These are phyloP conservation scores for Metschnikowia continentalis DNA, from an alignment of 805 yeast species.

Conservation along the genomic window DNA sequence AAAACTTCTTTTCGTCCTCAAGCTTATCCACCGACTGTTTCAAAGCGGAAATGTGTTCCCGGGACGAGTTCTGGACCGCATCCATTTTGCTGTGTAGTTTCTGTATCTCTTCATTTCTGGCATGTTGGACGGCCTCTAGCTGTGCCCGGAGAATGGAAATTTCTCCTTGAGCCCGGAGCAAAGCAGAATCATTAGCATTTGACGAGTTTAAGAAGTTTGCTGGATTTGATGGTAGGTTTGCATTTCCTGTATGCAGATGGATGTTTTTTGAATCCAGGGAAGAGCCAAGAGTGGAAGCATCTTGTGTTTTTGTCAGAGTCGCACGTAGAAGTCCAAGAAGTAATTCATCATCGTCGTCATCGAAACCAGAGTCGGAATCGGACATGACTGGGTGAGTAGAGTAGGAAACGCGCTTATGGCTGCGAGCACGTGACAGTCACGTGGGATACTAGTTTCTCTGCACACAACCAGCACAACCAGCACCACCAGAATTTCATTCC, in stretches of 20 bases:
- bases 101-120: constrained; percentile 35
- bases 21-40: constrained; percentile 32
- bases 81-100: constrained; percentile 18
- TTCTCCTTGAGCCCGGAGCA: constrained; percentile 71
- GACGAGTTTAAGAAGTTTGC: too few species aligned
- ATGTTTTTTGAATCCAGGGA: neutral
- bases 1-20: constrained; percentile 42
- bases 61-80: constrained; percentile 19
- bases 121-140: constrained; percentile 43
- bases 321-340: constrained; percentile 46
- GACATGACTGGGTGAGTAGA: neutral
- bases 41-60: constrained; percentile 29
- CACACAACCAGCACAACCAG: neutral
- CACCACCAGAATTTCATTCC: too few species aligned
- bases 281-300: neutral
- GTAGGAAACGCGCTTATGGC: neutral
- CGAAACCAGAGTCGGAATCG: constrained; percentile 22
- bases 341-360: constrained; percentile 42
- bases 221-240: neutral
- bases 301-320: constrained; percentile 24
- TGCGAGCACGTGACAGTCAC: neutral
- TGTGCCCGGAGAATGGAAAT: constrained; percentile 72
- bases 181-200: neutral
- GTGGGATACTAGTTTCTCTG: neutral
- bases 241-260: constrained; percentile 6